Conservation (phyloP, 1,284 basidiomycete genomes). For the Cutaneotrichosporon sp. region DNA sequence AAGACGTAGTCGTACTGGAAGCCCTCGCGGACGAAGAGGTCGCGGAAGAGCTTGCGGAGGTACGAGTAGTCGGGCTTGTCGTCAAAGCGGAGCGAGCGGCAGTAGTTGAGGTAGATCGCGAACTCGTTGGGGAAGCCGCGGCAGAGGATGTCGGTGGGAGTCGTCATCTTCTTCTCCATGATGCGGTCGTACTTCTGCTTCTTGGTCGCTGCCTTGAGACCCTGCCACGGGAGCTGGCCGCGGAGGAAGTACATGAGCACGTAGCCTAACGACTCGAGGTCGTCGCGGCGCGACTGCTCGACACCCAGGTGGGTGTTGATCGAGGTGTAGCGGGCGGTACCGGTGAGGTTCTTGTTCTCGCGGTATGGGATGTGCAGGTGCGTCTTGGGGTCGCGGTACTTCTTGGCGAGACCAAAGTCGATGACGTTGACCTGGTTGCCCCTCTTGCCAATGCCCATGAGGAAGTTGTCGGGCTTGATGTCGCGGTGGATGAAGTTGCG, state of each 20-base stretch:
- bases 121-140: constrained; percentile 98
- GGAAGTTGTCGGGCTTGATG: constrained; percentile 99
- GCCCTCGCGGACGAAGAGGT: constrained; percentile 93
- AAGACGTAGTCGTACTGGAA: constrained; percentile 99
- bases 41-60: constrained; percentile 95
- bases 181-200: constrained; percentile 99
- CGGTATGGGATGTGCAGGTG: constrained; percentile 99
- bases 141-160: constrained; percentile 91
- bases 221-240: constrained; percentile 95
- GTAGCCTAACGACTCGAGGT: constrained; percentile 93
- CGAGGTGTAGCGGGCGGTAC: constrained; percentile 97
- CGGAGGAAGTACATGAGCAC: constrained; percentile 98
- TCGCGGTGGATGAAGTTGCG: constrained; percentile 99
- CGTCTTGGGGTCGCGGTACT: constrained; percentile 99
- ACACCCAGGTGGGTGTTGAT: constrained; percentile 99
- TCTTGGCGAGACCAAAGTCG: constrained; percentile 99
- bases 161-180: constrained; percentile 98
- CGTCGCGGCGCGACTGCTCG: constrained; percentile 93
- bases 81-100: constrained; percentile 92
- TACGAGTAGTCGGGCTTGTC: constrained; percentile 99
- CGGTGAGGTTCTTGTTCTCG: constrained; percentile 99
- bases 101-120: constrained; percentile 96
- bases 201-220: constrained; percentile 96
- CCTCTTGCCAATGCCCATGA: constrained; percentile 98
- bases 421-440: constrained; percentile 99